phyloP scores from a whole-genome alignment of 345 rosid species.

The Carallia pectinifolia region DNA sequence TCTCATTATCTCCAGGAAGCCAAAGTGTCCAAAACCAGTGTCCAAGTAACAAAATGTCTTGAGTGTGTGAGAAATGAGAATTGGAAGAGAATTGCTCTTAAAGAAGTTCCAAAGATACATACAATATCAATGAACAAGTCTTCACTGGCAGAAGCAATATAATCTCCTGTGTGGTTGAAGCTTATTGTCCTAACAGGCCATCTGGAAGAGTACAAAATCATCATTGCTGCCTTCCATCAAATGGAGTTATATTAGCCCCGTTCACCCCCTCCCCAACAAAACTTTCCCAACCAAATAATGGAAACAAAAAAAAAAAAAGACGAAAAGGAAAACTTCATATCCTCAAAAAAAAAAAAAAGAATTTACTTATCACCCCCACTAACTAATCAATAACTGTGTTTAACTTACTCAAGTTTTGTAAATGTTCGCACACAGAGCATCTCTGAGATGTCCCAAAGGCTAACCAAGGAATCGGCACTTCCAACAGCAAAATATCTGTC shows the following conservation, averaged over 20 bases:
- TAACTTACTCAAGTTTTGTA: conserved; percentile 83
- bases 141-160: conserved; percentile 94
- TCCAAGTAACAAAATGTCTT: no score
- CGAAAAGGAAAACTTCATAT: neutral
- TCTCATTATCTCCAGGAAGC: no score
- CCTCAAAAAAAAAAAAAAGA: neutral
- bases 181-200: conserved; percentile 96
- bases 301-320: neutral
- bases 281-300: neutral
- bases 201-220: conserved; percentile 37
- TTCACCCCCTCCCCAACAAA: no score
- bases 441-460: conserved; percentile 96
- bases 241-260: no score
- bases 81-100: neutral
- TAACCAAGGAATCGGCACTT: conserved; percentile 97
- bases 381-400: neutral
- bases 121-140: conserved; percentile 90
- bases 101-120: conserved; percentile 25
- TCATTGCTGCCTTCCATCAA: no score
- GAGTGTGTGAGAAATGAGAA: no score
- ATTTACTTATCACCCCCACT: neutral
- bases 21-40: no score
- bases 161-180: conserved; percentile 79
- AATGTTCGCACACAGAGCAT: conserved; percentile 91
- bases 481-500: conserved; percentile 95